Conservation (phyloP, 2,329 filamentous ascomycete species). For the Ophiosphaerella narmari region DNA sequence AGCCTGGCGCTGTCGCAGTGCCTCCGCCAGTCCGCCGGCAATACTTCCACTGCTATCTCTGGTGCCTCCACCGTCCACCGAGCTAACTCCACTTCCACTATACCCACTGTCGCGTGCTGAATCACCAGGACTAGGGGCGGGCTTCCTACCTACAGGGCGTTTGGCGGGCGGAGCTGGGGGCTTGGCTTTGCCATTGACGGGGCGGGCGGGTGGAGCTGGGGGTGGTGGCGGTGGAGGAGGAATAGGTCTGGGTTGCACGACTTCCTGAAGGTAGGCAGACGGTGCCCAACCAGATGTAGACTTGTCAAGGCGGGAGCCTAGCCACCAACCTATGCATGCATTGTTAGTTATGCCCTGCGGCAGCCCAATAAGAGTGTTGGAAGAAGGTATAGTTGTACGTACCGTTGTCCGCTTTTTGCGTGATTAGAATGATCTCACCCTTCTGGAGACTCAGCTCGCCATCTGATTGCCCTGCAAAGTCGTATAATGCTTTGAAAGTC, state of each 20-base stretch:
- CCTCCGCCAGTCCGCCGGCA: constrained; percentile 57
- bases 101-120: constrained; percentile 68
- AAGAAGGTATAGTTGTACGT: constrained; percentile 44
- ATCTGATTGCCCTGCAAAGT: constrained; percentile 81
- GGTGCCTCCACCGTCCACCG: constrained; percentile 40
- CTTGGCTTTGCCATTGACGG: constrained; percentile 70
- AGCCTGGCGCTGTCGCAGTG: constrained; percentile 54
- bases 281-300: constrained; percentile 90
- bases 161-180: constrained; percentile 81
- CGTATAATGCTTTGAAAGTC: constrained; percentile 88
- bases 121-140: constrained; percentile 59
- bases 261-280: constrained; percentile 90
- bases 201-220: constrained; percentile 58
- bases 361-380: not conserved
- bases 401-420: constrained; percentile 97
- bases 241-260: constrained; percentile 58
- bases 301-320: constrained; percentile 73
- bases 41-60: constrained; percentile 50
- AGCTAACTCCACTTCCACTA: constrained; percentile 47
- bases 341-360: constrained; percentile 20
- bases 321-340: constrained; percentile 79
- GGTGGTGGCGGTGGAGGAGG: constrained; percentile 59
- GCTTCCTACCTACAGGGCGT: constrained; percentile 75
- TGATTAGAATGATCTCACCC: constrained; percentile 82
- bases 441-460: constrained; percentile 83